Percentiles rank a stretch among this genome's conserved stretches.
Evolutionary conservation across 2,329 filamentous ascomycete species (phyloP).

Genomic region (Monilinia aucupariae): DNA sequence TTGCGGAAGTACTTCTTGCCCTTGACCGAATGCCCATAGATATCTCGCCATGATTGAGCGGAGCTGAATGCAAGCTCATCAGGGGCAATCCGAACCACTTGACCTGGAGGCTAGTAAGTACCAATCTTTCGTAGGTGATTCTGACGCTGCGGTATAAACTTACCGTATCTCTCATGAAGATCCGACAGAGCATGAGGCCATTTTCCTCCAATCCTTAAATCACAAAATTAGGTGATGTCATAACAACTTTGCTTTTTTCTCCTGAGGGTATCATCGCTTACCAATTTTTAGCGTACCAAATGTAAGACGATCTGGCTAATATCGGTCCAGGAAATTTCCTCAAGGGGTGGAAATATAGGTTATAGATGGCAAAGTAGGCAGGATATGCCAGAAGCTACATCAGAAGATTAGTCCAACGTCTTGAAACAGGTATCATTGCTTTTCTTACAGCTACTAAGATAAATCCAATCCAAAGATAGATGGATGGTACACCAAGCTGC

Average conservation of each 20-base stretch:
- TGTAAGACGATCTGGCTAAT: conserved; percentile 2
- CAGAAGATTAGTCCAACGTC: background rate
- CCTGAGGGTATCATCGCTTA: background rate
- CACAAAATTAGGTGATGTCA: background rate
- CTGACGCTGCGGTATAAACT: background rate
- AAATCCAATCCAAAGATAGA: conserved; percentile 1
- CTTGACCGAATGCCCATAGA: conserved; percentile 11
- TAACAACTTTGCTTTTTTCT: background rate
- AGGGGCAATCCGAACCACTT: background rate
- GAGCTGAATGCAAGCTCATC: conserved; percentile 13
- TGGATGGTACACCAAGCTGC: background rate
- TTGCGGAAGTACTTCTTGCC: conserved; percentile 10
- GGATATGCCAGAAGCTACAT: background rate
- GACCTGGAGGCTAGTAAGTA: background rate
- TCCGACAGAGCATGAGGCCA: conserved; percentile 2
- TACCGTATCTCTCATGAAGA: conserved; percentile 6
- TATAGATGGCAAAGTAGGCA: conserved; percentile 10
- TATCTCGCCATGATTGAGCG: conserved; percentile 10
- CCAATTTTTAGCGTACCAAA: conserved; percentile 15
- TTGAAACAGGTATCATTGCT: background rate
- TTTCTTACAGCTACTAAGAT: background rate
- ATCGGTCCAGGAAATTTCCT: conserved; percentile 12
- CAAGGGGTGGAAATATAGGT: conserved; percentile 15
- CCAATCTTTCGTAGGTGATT: background rate
- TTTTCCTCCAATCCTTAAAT: conserved; percentile 2